Base-by-base conservation (phyloP, 441 rosid genomes). In the Populus hybrid region DNA sequence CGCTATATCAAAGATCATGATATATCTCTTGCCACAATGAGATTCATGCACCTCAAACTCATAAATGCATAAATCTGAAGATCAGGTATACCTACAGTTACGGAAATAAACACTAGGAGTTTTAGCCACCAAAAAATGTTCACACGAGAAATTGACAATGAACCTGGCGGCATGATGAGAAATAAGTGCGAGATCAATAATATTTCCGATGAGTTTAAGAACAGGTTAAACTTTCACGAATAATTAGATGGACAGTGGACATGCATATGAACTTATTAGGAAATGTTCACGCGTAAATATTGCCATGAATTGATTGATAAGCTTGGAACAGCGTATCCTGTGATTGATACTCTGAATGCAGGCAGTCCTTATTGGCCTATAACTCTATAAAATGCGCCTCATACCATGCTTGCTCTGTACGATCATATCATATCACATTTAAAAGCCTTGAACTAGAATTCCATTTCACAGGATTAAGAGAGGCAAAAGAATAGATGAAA, bases 281-380 rank as follows among this genome's bases (percentile, higher is more conserved):
- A 28, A 40, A 65, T 70, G 74, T 21, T 74, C 74, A 61, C 81
- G 77, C 77, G 9, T 61, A 50, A 50, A 81, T 23, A 42, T 6
- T n/a, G 65, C 33, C 12, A 68, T n/a, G 8, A 18, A n/a, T 21
- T 26, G 68, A 18, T 36, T 26, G 42, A 4, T 36, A 59, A 50
- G 40, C 40, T 61, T 40, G 71, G 71, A 0, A 71, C 35, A 65
- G 82, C 77, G 75, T 80, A 82, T 82, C 26, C 84, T 65, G 23
- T 59, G 18, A 0, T 12, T 10, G 77, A 83, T 81, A 64, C 75
- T 50, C 4, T 65, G 2, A 38, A 24, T 75, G 31, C n/a, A 2
- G 66, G 40, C 82, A 74, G 50, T 71, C 80, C 78, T 68, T 68
- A 63, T 75, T 72, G 12, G 75, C 79, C 76, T 77, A 77, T 78